Base-by-base conservation (phyloP, 352 stramenopile species). In the Achlya hypogyna region DNA sequence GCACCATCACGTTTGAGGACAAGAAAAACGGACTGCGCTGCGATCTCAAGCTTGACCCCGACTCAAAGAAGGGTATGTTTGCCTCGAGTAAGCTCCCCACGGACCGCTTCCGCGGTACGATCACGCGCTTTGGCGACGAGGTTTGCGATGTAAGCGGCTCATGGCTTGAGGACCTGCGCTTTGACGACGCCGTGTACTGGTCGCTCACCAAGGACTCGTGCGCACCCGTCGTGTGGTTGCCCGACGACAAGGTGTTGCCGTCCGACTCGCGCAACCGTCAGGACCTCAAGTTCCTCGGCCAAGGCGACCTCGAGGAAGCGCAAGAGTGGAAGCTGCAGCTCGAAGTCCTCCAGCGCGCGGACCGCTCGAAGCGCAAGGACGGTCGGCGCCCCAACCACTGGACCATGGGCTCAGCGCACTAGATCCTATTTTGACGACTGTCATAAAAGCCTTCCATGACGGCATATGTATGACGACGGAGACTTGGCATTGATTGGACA, bases 271-370 rank as follows among this genome's bases (percentile, higher is more conserved):
- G 82, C 38, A 77, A 78, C 69, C 81, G 85, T 32, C 81, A 93
- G 29, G 85, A 93, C 67, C 72, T 89, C 38, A 74, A 80, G 67
- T 88, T 80, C 42, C 72, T 93, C 43, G 82, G 75, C 27, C 67
- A 70, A 25, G 76, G 84, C 51, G 81, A 93, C 67, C 35, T 91
- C 69, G 81, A 93, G 56, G 76, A 84, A 59, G 85, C 85, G 25
- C 85, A 93, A 70, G 85, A 93, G 64, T 91, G 82, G 82, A 93
- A 93, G 60, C 79, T 93, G 56, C 78, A 78, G 42, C 74, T 93
- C 9, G 85, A 93, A 63, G 81, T 91, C 31, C 69, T 93, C 34
- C 85, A 93, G 63, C 78, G 85, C 16, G 77, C 78, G 12, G 85
- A 93, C 72, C 85, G 85, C 32, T 90, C 89, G 69, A 71, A 79